Percentiles rank a stretch among this genome's conserved stretches.
Conservation (phyloP, 2,329 filamentous ascomycete species). For the Paecilomyces sp. region DNA sequence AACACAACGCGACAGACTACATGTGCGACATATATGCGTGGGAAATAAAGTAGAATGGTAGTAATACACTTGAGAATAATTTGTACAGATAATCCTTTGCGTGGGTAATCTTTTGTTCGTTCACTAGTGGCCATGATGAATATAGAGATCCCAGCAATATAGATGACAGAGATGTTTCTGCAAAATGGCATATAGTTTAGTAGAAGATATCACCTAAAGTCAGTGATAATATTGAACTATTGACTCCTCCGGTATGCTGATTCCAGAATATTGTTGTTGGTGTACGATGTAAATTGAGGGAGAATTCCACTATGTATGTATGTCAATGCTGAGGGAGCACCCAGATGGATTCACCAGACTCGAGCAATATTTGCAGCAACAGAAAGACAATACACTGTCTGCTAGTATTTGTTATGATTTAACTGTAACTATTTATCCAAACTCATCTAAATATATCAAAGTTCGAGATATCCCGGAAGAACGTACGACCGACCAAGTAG, state of each 20-base stretch:
- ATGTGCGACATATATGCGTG: neutral
- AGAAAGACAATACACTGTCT: neutral
- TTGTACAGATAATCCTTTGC: too few relatives aligned
- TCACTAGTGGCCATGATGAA: too few relatives aligned
- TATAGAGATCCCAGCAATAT: too few relatives aligned
- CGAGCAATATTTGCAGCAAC: too few relatives aligned
- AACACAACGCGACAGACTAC: neutral
- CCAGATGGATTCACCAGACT: neutral
- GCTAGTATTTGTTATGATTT: neutral
- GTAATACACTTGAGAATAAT: too few relatives aligned
- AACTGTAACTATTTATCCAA: neutral
- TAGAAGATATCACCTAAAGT: neutral
- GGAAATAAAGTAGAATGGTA: too few relatives aligned
- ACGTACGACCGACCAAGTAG: slow-evolving; percentile 20
- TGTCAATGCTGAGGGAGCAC: neutral
- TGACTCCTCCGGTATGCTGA: too few relatives aligned
- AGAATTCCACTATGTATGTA: neutral
- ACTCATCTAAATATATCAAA: too few relatives aligned
- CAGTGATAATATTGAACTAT: neutral
- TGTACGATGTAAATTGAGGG: neutral
- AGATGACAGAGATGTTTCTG: too few relatives aligned
- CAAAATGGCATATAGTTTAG: too few relatives aligned
- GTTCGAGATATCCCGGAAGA: slow-evolving; percentile 14
- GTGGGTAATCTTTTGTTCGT: too few relatives aligned
- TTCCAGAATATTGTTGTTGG: too few relatives aligned